Evolutionary conservation across 2,329 filamentous ascomycete genomes (phyloP).

Genomic region (Pseudocercospora pini-densiflorae): DNA sequence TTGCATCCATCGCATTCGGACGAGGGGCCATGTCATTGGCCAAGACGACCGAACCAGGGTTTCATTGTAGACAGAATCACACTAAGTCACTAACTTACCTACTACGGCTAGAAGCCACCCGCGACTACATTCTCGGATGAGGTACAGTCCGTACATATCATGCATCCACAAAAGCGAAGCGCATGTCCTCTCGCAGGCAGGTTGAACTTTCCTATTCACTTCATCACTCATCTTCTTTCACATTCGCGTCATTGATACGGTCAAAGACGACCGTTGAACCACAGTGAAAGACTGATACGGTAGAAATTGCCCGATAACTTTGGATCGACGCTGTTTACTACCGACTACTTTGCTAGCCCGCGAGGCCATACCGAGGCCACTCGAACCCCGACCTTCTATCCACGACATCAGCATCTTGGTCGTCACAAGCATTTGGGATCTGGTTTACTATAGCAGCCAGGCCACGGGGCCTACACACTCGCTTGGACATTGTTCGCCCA

Average conservation of each 20-base stretch:
- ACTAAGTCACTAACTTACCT: not conserved
- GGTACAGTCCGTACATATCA: constrained; percentile 1
- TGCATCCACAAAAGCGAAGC: constrained; percentile 7
- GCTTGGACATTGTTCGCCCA: constrained; percentile 2
- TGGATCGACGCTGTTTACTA: not conserved
- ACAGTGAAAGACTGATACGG: not conserved
- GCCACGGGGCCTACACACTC: constrained; percentile 18
- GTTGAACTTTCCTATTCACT: constrained; percentile 3
- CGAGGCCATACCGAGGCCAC: not conserved
- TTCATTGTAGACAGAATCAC: not conserved
- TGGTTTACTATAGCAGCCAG: not conserved
- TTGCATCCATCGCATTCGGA: constrained; percentile 12
- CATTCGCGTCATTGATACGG: not conserved
- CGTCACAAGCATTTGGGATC: not conserved
- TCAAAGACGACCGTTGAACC: constrained; percentile 1
- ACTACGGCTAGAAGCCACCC: not conserved
- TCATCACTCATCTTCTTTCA: not conserved
- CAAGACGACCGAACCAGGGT: not conserved
- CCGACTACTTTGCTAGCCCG: not conserved
- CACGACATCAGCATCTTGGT: not conserved
- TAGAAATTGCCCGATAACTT: constrained; percentile 2
- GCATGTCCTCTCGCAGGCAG: constrained; percentile 2
- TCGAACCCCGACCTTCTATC: not conserved
- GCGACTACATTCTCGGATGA: constrained; percentile 8
- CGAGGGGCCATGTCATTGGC: not conserved